Base-by-base conservation (phyloP, 495 filamentous ascomycete genomes). In the Penicillium egyptiacum region DNA sequence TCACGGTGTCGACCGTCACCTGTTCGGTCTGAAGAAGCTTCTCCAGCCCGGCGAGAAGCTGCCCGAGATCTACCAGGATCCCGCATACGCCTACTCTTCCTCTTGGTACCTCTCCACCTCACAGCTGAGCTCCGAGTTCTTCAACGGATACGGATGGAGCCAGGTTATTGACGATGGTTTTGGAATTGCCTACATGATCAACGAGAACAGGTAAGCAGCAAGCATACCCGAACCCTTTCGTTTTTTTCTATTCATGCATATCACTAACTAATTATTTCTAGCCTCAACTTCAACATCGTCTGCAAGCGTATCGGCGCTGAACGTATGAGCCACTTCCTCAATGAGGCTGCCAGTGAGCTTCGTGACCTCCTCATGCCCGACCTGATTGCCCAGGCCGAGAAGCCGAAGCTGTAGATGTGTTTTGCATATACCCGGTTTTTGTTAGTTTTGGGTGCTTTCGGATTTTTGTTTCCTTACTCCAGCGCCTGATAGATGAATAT, bases 141-240 rank as follows among this genome's bases (percentile, higher is more conserved):
- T 98, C 80, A 98, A 99, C 70, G 95, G 95, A 16, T 99, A 99
- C 77, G 95, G 95, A 30, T 99, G 95, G 95, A 95, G 90, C 68
- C 93, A 99, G 82, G 95, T 99, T 19, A 88, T 98, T 55, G 93
- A 98, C 69, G 90, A 87, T 37, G 94, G 94, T 16, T 99, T 90
- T 71, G 94, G 95, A 20, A 96, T 99, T 72, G 95, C 95, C 12
- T 99, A 99, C 66, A 99, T 99, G 95, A 97, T 99, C 66, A 99
- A 99, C 68, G 94, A 99, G 82, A 96, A 95, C 73, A 87, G 78
- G 81, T 83, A 60, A 46, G 70, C 11, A 23, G 5, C 3, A n/a
- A 31, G 19, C 14, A 9, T 12, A n/a, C 20, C 31, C 28, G 50
- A 14, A 35, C 14, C 22, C 41, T 33, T 37, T 16, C 16, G 42